Evolutionary conservation across 768 basidiomycete genomes (phyloP).

Genomic region (Fomitopsis pulvina): DNA sequence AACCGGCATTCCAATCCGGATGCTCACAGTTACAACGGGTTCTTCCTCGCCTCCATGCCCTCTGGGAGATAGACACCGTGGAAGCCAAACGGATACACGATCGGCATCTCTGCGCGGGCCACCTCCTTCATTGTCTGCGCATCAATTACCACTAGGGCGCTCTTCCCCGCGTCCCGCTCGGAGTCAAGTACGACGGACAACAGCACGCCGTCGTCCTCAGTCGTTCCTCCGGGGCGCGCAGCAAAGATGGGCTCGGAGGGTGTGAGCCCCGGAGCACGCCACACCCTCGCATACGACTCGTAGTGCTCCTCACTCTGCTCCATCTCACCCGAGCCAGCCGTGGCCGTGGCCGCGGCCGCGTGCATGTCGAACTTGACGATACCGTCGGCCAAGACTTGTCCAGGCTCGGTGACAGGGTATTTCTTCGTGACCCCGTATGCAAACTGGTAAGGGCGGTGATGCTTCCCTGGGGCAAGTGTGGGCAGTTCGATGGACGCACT

Average conservation of each 20-base stretch:
- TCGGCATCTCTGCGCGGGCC: slow-evolving; percentile 29
- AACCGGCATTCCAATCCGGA: no score
- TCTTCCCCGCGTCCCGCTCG: slow-evolving; percentile 20
- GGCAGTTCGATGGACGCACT: slow-evolving; percentile 25
- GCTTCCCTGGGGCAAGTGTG: slow-evolving; percentile 25
- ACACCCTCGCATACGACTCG: slow-evolving; percentile 14
- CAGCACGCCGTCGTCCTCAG: slow-evolving; percentile 32
- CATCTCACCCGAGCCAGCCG: neutral
- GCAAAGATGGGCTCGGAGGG: slow-evolving; percentile 34
- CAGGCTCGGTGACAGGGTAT: slow-evolving; percentile 9
- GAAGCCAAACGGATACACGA: slow-evolving; percentile 29
- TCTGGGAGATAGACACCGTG: slow-evolving; percentile 28
- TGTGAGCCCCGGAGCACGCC: slow-evolving; percentile 24
- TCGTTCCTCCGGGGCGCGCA: slow-evolving; percentile 17
- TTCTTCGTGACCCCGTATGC: slow-evolving; percentile 9
- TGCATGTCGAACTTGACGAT: slow-evolving; percentile 31
- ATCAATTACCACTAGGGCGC: slow-evolving; percentile 31
- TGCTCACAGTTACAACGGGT: no score
- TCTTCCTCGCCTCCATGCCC: neutral
- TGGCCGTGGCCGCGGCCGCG: slow-evolving; percentile 19
- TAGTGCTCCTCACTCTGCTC: neutral
- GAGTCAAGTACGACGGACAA: slow-evolving; percentile 30
- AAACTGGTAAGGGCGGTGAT: slow-evolving; percentile 22
- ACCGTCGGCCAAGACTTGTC: slow-evolving; percentile 28
- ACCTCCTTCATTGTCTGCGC: slow-evolving; percentile 30